These are phyloP conservation scores for Lodderomyces margitis DNA, from an alignment of 1,139 yeast species.

Conservation along the genomic window DNA sequence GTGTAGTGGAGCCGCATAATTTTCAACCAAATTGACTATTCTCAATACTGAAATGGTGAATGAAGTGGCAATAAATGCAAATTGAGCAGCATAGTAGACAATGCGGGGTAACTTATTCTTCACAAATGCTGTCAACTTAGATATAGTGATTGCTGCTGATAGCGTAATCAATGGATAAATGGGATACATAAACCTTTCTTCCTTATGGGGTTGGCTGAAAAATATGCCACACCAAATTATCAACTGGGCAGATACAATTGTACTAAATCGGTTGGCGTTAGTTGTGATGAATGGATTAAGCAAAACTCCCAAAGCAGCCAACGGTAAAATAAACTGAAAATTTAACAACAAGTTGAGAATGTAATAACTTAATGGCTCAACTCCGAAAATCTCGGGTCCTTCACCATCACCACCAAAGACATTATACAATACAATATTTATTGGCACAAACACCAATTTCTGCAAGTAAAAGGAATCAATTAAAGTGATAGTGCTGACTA, in stretches of 20 bases:
- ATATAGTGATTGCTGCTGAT: conserved; percentile 57
- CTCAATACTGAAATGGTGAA: conserved; percentile 33
- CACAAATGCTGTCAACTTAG: conserved; percentile 21
- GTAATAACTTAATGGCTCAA: conserved; percentile 81
- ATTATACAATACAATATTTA: conserved; percentile 80
- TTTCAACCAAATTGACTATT: conserved; percentile 43
- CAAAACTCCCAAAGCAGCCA: conserved; percentile 43
- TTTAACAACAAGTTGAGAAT: conserved; percentile 66
- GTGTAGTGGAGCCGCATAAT: conserved; percentile 60
- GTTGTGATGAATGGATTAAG: conserved; percentile 16
- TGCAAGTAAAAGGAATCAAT: conserved; percentile 71
- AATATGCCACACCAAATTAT: conserved; percentile 68
- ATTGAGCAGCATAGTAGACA: conserved; percentile 2
- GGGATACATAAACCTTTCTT: conserved; percentile 88
- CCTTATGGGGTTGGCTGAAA: conserved; percentile 82
- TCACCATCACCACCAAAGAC: conserved; percentile 69
- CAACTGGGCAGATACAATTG: conserved; percentile 32
- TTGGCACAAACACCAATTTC: conserved; percentile 61
- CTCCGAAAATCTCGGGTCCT: conserved; percentile 92
- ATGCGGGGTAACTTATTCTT: not conserved
- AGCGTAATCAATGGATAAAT: conserved; percentile 68
- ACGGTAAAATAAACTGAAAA: conserved; percentile 56
- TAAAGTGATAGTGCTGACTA: conserved; percentile 33
- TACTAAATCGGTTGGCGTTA: conserved; percentile 11
- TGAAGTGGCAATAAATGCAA: conserved; percentile 11